Evolutionary conservation across 2,329 filamentous ascomycete genomes (phyloP).

Genomic region (Claviceps sp.): DNA sequence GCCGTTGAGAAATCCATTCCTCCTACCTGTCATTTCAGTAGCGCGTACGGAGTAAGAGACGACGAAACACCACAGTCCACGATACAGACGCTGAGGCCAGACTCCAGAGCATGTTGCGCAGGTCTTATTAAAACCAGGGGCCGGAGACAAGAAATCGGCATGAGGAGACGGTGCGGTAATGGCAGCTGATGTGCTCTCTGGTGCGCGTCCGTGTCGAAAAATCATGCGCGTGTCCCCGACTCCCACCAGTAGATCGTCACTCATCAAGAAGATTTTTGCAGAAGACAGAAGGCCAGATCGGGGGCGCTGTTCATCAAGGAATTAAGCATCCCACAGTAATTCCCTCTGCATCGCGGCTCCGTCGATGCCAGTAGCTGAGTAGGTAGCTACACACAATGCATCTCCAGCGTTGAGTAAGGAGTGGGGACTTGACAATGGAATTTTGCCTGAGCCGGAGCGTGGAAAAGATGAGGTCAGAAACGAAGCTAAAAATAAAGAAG

Average conservation of each 20-base stretch:
- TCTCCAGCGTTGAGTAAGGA: neutral
- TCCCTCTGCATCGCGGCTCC: neutral
- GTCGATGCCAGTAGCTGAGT: neutral
- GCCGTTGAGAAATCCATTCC: neutral
- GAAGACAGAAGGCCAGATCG: neutral
- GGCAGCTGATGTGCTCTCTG: neutral
- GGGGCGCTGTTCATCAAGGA: neutral
- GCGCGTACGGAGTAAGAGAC: neutral
- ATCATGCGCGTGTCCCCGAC: neutral
- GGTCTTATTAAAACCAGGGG: neutral
- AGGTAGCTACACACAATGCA: neutral
- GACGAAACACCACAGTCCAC: neutral
- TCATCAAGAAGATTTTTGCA: neutral
- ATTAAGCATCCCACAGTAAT: neutral
- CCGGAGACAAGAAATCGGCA: neutral
- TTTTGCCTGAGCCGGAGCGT: neutral
- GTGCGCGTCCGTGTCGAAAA: neutral
- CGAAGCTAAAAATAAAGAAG: neutral
- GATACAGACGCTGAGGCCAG: neutral
- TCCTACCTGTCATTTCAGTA: neutral
- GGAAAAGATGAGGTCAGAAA: neutral
- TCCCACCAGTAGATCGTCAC: no score
- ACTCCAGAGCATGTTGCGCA: neutral
- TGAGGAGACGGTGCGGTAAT: neutral
- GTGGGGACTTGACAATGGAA: neutral